Conservation (phyloP, 129 eudicot species). For the Pulicaria dysenterica region DNA sequence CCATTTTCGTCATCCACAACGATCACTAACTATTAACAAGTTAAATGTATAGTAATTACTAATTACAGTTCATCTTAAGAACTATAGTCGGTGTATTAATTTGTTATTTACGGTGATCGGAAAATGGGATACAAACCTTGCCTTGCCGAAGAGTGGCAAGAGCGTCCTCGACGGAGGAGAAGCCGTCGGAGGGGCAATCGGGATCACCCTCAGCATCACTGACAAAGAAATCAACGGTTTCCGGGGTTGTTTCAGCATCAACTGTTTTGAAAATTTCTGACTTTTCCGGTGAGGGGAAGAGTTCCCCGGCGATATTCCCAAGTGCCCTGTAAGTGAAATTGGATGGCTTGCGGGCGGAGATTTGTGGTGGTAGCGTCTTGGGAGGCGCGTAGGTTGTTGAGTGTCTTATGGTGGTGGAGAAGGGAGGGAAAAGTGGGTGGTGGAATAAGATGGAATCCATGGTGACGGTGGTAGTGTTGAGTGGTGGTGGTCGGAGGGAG, state of each 20-base stretch:
- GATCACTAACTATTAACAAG: slow-evolving; percentile 61
- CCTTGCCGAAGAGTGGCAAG: slow-evolving; percentile 55
- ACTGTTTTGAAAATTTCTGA: slow-evolving; percentile 46
- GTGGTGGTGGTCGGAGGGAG: background rate
- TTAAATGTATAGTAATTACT: background rate
- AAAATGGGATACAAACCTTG: slow-evolving; percentile 49
- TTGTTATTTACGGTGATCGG: background rate
- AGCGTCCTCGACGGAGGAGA: slow-evolving; percentile 71
- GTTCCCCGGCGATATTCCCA: slow-evolving; percentile 29
- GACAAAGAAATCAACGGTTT: slow-evolving; percentile 72
- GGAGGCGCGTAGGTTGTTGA: slow-evolving; percentile 19
- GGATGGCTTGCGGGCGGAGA: slow-evolving; percentile 28
- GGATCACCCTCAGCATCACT: slow-evolving; percentile 98
- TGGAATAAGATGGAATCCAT: slow-evolving; percentile 63
- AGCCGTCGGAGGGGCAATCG: slow-evolving; percentile 84
- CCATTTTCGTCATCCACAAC: slow-evolving; percentile 76
- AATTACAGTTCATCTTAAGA: background rate
- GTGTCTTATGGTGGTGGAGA: slow-evolving; percentile 38
- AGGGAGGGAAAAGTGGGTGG: slow-evolving; percentile 44
- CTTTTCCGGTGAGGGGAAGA: slow-evolving; percentile 16
- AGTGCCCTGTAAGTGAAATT: slow-evolving; percentile 42
- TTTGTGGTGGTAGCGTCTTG: slow-evolving; percentile 26
- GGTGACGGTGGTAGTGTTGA: background rate
- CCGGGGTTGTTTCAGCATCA: slow-evolving; percentile 77
- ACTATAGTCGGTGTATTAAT: background rate